Evolutionary conservation across 352 stramenopile species (phyloP).

Genomic region (Globisporangium paroecandrum): DNA sequence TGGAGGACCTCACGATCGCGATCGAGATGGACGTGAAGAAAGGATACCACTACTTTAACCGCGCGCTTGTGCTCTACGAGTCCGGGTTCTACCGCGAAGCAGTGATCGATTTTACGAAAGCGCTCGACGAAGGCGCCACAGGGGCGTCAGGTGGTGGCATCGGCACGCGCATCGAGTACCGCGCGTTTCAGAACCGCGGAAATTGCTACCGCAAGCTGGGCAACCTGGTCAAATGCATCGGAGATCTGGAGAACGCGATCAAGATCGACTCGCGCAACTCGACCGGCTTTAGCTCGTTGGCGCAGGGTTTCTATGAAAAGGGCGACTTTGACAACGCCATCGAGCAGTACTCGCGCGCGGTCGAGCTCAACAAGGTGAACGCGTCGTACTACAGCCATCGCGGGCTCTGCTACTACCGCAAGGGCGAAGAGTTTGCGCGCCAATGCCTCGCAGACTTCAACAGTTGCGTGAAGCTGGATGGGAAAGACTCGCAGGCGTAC

Average conservation of each 20-base stretch:
- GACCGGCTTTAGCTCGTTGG: slow-evolving; percentile 52
- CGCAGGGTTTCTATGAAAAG: slow-evolving; percentile 63
- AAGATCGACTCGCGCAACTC: slow-evolving; percentile 68
- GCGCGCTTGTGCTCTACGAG: slow-evolving; percentile 67
- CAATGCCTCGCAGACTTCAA: slow-evolving; percentile 70
- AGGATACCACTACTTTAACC: slow-evolving; percentile 72
- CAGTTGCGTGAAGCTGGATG: slow-evolving; percentile 66
- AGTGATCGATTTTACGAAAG: slow-evolving; percentile 66
- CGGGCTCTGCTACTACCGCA: slow-evolving; percentile 67
- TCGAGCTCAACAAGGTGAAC: slow-evolving; percentile 60
- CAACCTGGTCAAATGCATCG: slow-evolving; percentile 61
- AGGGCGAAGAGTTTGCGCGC: slow-evolving; percentile 49
- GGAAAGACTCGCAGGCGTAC: slow-evolving; percentile 68
- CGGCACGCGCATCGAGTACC: slow-evolving; percentile 61
- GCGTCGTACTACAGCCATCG: slow-evolving; percentile 63
- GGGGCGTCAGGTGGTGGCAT: slow-evolving; percentile 19
- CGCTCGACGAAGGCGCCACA: slow-evolving; percentile 54
- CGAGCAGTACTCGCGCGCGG: slow-evolving; percentile 55
- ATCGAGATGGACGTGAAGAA: slow-evolving; percentile 75
- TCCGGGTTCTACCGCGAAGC: slow-evolving; percentile 61
- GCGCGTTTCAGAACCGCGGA: slow-evolving; percentile 59
- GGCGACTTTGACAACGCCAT: slow-evolving; percentile 51
- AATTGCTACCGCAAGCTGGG: slow-evolving; percentile 64
- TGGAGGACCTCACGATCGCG: slow-evolving; percentile 67
- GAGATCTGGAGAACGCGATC: slow-evolving; percentile 67